A percentile compares a stretch with the other conserved stretches of the same genome.
Conservation (phyloP, 176 grass and related monocot species). For the Carex littledalei region DNA sequence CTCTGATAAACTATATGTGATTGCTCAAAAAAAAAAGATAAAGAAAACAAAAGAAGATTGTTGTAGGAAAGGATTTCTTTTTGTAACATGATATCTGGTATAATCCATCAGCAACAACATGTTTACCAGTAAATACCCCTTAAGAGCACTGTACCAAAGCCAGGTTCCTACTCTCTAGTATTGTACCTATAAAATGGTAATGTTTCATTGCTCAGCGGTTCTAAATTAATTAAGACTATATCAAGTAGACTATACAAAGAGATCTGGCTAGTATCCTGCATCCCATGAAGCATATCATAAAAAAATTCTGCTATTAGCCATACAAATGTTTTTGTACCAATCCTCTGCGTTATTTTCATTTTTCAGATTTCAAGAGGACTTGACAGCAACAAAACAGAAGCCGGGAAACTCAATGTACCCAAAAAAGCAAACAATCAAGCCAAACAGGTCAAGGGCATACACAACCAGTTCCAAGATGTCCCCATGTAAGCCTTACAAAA, state of each 20-base stretch:
- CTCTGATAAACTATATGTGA: background rate
- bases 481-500: constrained; percentile 34
- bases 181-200: background rate
- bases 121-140: background rate
- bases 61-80: background rate
- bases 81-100: background rate
- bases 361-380: constrained; percentile 68
- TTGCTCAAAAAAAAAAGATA: too few species aligned
- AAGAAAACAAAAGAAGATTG: background rate
- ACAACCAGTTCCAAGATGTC: constrained; percentile 23
- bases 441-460: constrained; percentile 34
- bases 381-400: constrained; percentile 29
- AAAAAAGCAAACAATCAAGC: constrained; percentile 16
- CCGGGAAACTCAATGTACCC: constrained; percentile 23
- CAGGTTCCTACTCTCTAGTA: constrained; percentile 1
- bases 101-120: background rate
- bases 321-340: background rate
- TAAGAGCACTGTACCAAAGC: background rate
- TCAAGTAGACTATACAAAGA: background rate
- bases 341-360: background rate
- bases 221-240: background rate
- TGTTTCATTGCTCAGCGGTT: background rate
- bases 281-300: background rate
- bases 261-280: background rate
- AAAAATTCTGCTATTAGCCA: background rate